Conservation (phyloP, 768 basidiomycete genomes). For the Lactarius sanguifluus region DNA sequence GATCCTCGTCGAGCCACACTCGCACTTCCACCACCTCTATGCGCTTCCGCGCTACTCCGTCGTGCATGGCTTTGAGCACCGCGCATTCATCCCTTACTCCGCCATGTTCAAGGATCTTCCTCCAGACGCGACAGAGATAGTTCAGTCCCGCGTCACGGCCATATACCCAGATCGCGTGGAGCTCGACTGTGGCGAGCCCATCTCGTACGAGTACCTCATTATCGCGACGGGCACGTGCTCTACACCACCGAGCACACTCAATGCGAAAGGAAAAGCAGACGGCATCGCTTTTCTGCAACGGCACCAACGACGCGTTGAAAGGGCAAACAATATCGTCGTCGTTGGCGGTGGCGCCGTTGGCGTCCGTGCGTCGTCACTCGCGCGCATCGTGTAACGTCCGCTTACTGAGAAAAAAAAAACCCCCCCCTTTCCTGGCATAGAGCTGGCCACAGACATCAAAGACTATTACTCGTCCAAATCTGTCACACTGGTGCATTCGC, state of each 20-base stretch:
- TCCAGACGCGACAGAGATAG: conserved; percentile 31
- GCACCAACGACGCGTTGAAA: conserved; percentile 37
- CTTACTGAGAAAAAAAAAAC: neutral
- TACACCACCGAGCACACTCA: conserved; percentile 26
- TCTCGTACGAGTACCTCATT: conserved; percentile 39
- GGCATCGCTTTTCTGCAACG: conserved; percentile 33
- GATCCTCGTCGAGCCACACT: conserved; percentile 39
- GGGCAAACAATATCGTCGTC: conserved; percentile 37
- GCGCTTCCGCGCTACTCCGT: conserved; percentile 39
- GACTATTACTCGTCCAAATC: conserved; percentile 29
- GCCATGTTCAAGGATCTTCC: conserved; percentile 32
- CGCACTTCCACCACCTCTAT: conserved; percentile 39
- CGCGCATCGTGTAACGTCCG: neutral
- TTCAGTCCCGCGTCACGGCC: conserved; percentile 30
- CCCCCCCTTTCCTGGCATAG: conserved; percentile 17
- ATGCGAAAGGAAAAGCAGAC: conserved; percentile 31
- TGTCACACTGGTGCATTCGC: conserved; percentile 36
- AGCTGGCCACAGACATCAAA: conserved; percentile 35
- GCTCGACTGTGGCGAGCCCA: conserved; percentile 30
- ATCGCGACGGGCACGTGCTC: conserved; percentile 39
- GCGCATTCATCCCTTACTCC: conserved; percentile 39
- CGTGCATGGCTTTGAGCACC: conserved; percentile 33
- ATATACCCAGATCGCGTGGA: conserved; percentile 31
- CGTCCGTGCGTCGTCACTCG: conserved; percentile 33
- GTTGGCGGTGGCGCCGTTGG: conserved; percentile 44